Conservation (phyloP, 768 basidiomycete species). For the Pleurotus pulmonarius region DNA sequence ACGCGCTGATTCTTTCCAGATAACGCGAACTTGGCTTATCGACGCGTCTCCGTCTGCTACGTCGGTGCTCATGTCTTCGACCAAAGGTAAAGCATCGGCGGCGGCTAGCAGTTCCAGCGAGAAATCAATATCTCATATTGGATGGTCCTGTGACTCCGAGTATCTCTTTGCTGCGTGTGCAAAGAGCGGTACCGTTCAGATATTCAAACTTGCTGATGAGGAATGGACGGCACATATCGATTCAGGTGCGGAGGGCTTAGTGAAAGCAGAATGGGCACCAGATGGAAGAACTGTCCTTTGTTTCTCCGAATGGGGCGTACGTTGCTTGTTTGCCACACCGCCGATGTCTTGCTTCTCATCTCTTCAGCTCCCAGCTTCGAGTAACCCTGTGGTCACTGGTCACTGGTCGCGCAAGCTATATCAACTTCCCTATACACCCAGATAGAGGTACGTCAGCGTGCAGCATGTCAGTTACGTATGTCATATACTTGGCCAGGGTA, state of each 20-base stretch:
- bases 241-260: slow-evolving; percentile 78
- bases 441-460: slow-evolving; percentile 57
- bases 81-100: slow-evolving; percentile 24
- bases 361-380: slow-evolving; percentile 52
- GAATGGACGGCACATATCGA: slow-evolving; percentile 76
- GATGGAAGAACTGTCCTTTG: slow-evolving; percentile 81
- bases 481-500: slow-evolving; percentile 49
- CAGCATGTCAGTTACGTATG: not conserved
- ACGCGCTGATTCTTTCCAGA: slow-evolving; percentile 78
- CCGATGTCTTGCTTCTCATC: slow-evolving; percentile 5
- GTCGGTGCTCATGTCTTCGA: slow-evolving; percentile 33
- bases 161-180: slow-evolving; percentile 79
- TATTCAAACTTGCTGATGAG: slow-evolving; percentile 79
- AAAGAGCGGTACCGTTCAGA: slow-evolving; percentile 66
- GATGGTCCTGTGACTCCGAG: slow-evolving; percentile 88
- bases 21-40: slow-evolving; percentile 77
- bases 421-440: slow-evolving; percentile 81
- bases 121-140: slow-evolving; percentile 64
- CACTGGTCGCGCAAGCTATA: slow-evolving; percentile 72
- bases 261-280: slow-evolving; percentile 87
- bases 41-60: slow-evolving; percentile 53
- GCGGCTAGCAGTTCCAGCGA: slow-evolving; percentile 16
- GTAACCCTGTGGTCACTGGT: slow-evolving; percentile 84
- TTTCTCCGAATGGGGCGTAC: slow-evolving; percentile 92
- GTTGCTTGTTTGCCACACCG: slow-evolving; percentile 25